phyloP scores from a whole-genome alignment of 2,329 filamentous ascomycete species.

The Sporothrix pseudoabietina region DNA sequence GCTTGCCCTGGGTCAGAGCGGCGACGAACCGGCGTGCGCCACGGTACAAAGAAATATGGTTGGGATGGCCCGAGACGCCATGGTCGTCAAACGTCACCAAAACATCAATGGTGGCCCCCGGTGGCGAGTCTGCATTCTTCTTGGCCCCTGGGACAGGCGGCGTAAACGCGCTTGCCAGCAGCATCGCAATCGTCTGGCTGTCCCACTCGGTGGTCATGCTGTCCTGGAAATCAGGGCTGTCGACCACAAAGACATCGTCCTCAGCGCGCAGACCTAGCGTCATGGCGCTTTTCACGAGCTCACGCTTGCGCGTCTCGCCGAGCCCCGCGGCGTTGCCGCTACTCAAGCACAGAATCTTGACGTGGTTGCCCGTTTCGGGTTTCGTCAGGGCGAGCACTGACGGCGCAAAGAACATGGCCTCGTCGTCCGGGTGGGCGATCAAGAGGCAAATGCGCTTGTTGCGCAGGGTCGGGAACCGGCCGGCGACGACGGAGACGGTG shows the following conservation, averaged over 20 bases:
- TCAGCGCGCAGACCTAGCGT: constrained; percentile 72
- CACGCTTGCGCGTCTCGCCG: constrained; percentile 77
- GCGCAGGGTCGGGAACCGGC: constrained; percentile 65
- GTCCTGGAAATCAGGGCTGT: constrained; percentile 82
- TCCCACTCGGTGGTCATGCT: constrained; percentile 84
- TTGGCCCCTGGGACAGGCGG: constrained; percentile 47
- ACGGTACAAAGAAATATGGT: constrained; percentile 86
- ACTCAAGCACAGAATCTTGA: constrained; percentile 92
- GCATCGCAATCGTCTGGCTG: constrained; percentile 65
- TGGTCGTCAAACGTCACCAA: constrained; percentile 86
- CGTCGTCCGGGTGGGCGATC: constrained; percentile 96
- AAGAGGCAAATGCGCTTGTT: constrained; percentile 89
- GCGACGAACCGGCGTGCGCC: constrained; percentile 75
- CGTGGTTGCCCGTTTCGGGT: constrained; percentile 79
- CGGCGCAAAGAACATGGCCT: constrained; percentile 99
- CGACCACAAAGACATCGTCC: constrained; percentile 83
- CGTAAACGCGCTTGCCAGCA: constrained; percentile 74
- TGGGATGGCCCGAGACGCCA: constrained; percentile 86
- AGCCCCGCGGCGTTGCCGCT: constrained; percentile 87
- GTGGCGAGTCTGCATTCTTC: constrained; percentile 39
- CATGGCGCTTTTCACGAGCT: constrained; percentile 79
- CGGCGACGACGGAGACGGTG: constrained; percentile 50
- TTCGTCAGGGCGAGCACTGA: constrained; percentile 81
- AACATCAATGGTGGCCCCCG: constrained; percentile 67
- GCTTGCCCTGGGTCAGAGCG: constrained; percentile 62